phyloP scores from a whole-genome alignment of 805 yeast species.

The Wickerhamomyces queroliae region DNA sequence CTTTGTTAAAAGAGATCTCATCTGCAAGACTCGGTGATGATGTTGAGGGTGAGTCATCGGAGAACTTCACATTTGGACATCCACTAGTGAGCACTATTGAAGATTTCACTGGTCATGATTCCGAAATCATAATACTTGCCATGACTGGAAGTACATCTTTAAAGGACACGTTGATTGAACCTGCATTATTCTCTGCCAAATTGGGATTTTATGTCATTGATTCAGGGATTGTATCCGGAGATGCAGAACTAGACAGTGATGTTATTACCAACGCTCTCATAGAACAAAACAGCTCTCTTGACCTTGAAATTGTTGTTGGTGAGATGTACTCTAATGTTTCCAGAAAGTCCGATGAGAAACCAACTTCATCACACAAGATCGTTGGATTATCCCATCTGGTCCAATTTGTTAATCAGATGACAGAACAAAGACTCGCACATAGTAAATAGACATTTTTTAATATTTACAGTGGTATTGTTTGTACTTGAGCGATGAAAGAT shows the following conservation, averaged over 20 bases:
- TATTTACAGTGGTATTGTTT: no score
- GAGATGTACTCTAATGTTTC: not conserved
- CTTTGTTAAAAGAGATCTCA: conserved; percentile 36
- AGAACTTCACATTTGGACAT: not conserved
- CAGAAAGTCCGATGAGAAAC: no score
- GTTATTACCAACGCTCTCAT: no score
- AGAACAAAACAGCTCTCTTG: not conserved
- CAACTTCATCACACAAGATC: not conserved
- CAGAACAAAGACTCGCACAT: not conserved
- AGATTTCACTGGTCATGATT: not conserved
- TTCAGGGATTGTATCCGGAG: no score
- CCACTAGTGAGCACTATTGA: conserved; percentile 4
- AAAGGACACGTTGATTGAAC: not conserved
- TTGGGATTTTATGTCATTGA: not conserved
- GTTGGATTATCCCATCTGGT: not conserved
- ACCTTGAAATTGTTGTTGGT: not conserved
- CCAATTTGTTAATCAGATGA: not conserved
- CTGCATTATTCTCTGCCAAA: not conserved
- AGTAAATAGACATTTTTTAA: no score
- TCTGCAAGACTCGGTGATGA: conserved; percentile 14
- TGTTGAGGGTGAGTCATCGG: not conserved
- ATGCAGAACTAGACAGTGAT: no score
- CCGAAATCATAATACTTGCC: conserved; percentile 5
- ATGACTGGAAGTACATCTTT: not conserved
- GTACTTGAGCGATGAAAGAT: no score